A percentile compares a stretch with the other conserved stretches of the same genome.
phyloP scores from a whole-genome alignment of 306 rosid genomes.

The Begonia loranthoides region DNA sequence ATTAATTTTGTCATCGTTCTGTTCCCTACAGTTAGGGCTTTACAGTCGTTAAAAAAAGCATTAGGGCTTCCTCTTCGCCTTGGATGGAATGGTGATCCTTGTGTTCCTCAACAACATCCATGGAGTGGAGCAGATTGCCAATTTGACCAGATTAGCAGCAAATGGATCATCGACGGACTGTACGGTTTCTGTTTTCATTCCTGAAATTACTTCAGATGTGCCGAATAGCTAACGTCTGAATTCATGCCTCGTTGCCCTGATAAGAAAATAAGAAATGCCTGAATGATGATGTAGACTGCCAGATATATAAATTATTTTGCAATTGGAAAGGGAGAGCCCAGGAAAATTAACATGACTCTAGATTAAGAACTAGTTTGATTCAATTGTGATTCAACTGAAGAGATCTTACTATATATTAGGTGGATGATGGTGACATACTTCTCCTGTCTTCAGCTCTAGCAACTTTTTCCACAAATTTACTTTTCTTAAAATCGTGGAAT shows the following conservation, averaged over 20 bases:
- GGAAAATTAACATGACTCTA: too few relatives aligned
- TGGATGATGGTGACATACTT: too few relatives aligned
- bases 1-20: background rate
- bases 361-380: too few relatives aligned
- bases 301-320: background rate
- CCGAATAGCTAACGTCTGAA: too few relatives aligned
- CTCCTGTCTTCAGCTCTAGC: too few relatives aligned
- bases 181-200: conserved; percentile 26
- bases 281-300: background rate
- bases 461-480: too few relatives aligned
- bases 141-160: conserved; percentile 37
- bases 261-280: background rate
- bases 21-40: conserved; percentile 53
- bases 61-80: conserved; percentile 84
- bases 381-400: too few relatives aligned
- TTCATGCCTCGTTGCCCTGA: too few relatives aligned
- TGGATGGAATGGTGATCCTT: conserved; percentile 99
- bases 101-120: conserved; percentile 96
- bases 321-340: too few relatives aligned
- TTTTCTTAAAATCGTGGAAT: too few relatives aligned
- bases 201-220: background rate
- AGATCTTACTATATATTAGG: too few relatives aligned
- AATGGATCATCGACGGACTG: conserved; percentile 95
- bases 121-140: conserved; percentile 94
- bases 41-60: conserved; percentile 55